Percentiles rank a stretch among this genome's conserved stretches.
These are phyloP conservation scores for Solanum pinnatisectum DNA, from an alignment of 257 asterid genomes.

Conservation along the genomic window DNA sequence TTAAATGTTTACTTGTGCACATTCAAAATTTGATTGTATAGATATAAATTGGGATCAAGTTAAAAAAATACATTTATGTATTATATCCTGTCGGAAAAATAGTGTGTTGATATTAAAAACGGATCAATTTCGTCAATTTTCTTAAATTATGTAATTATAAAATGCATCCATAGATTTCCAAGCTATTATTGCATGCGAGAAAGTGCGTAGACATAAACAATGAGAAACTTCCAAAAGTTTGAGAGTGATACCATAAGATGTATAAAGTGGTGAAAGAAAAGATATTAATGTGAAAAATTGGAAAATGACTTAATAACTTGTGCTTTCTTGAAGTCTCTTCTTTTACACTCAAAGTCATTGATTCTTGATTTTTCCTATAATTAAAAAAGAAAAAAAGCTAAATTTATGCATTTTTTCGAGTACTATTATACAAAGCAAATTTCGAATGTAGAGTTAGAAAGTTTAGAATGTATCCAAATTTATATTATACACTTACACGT, in stretches of 20 bases:
- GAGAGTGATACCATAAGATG: background rate
- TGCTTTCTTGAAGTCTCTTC: background rate
- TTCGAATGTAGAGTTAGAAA: background rate
- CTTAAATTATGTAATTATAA: background rate
- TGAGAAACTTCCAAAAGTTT: constrained; percentile 18
- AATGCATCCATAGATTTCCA: background rate
- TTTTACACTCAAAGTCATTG: background rate
- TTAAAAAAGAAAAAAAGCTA: background rate
- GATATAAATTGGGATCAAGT: background rate
- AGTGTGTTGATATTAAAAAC: background rate
- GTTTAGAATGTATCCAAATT: background rate
- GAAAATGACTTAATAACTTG: background rate
- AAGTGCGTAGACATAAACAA: constrained; percentile 25
- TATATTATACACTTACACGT: background rate
- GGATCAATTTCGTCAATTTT: background rate
- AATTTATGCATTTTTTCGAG: background rate
- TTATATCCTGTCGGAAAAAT: background rate
- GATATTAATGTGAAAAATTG: background rate
- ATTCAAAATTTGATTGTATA: background rate
- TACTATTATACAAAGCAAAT: background rate
- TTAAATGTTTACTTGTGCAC: background rate
- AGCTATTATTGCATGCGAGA: background rate
- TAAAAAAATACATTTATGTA: background rate
- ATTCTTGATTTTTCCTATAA: background rate
- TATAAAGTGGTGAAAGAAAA: no score